Evolutionary conservation across 1,284 basidiomycete species (phyloP).

Genomic region (Trametes sp.): DNA sequence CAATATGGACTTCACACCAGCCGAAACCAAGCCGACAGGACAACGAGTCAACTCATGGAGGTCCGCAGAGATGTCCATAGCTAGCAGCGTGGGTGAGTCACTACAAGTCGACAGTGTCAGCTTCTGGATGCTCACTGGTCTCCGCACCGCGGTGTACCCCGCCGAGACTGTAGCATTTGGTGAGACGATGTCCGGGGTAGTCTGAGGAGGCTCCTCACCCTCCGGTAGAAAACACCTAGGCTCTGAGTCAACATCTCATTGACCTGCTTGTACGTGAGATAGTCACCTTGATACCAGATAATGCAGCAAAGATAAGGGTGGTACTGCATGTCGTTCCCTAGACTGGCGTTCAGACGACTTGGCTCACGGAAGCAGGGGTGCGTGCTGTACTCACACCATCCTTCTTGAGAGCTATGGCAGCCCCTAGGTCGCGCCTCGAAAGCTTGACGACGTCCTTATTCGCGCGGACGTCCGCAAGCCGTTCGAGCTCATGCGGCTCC

Average conservation of each 20-base stretch:
- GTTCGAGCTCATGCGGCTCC: slow-evolving; percentile 67
- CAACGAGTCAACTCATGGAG: slow-evolving; percentile 85
- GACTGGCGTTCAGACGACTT: neutral
- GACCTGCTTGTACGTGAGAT: neutral
- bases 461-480: slow-evolving; percentile 67
- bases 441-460: slow-evolving; percentile 72
- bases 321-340: slow-evolving; percentile 90
- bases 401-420: slow-evolving; percentile 70
- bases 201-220: slow-evolving; percentile 56
- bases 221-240: slow-evolving; percentile 83
- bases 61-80: slow-evolving; percentile 96
- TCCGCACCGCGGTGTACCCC: slow-evolving; percentile 96
- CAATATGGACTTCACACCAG: slow-evolving; percentile 95
- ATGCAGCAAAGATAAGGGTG: slow-evolving; percentile 83
- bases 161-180: slow-evolving; percentile 64
- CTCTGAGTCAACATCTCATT: neutral
- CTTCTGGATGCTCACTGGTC: slow-evolving; percentile 60
- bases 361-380: neutral
- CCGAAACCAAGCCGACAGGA: slow-evolving; percentile 90
- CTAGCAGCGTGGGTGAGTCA: slow-evolving; percentile 47
- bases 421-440: slow-evolving; percentile 87
- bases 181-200: slow-evolving; percentile 2
- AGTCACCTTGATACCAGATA: slow-evolving; percentile 83
- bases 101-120: neutral
- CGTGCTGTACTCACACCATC: slow-evolving; percentile 59